Evolutionary conservation across 2,329 filamentous ascomycete genomes (phyloP), one percentile per base, ranked within the genome.

Genomic region (Nothopassalora personata): DNA sequence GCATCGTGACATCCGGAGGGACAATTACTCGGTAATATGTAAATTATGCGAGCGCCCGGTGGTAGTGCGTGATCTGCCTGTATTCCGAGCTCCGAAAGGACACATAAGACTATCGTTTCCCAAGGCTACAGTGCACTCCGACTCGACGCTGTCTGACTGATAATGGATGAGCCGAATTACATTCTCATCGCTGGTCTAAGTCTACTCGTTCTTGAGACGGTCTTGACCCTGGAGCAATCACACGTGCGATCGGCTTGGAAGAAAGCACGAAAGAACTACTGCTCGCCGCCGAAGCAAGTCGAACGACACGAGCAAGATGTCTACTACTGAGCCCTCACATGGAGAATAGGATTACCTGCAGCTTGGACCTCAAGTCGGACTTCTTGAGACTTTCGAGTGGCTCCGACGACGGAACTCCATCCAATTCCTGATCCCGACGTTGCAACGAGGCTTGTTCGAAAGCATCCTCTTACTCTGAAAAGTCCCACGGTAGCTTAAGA

Each of bases 401-500:
- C 15, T 55, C 51, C 3, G 61, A 56, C 1, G 64, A 64, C 34
- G 66, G 59, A 3, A 70, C 53, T 0, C 70, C 70, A 11, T 70
- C 67, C 1, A 64, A 64, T 5, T 73, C 70, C 79, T 79, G 83
- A 9, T 79, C 75, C 56, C 72, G 74, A 0, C 79, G 70, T 6
- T 72, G 58, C 52, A 80, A 80, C 0, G 67, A 67, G 0, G 19
- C 53, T 66, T 75, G 47, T 4, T 66, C 78, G 73, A 61, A 85
- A 80, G 1, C 65, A 5, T 18, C 30, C 1, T 53, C 74, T 0
- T 57, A 10, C 0, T 75, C 69, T 0, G 72, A 65, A 1, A 62
- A 51, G 3, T 67, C 64, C 83, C 82, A 86, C 0, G 83, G 83
- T 15, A 85, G 68, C 4, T 63, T 59, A 2, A 84, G 70, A 11